phyloP scores from a whole-genome alignment of 306 rosid genomes.

The Styphnolobium japonicum region DNA sequence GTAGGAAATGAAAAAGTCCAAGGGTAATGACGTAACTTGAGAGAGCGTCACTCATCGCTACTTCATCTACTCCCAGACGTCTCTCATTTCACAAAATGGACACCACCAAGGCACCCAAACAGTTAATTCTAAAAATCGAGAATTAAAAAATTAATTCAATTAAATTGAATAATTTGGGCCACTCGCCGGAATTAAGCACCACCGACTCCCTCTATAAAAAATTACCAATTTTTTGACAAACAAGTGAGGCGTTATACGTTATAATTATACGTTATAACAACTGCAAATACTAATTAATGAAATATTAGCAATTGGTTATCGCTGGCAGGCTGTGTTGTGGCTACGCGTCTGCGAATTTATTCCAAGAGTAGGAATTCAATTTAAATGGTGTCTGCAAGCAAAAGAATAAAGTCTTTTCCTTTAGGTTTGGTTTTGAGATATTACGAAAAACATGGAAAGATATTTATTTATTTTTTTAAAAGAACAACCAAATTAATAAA shows the following conservation, averaged over 20 bases:
- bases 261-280: not conserved
- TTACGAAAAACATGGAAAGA: not conserved
- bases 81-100: too few species aligned
- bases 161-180: not conserved
- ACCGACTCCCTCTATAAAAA: constrained; percentile 14
- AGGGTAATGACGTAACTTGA: not conserved
- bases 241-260: not conserved
- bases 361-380: constrained; percentile 23
- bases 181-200: constrained; percentile 32
- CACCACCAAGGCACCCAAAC: too few species aligned
- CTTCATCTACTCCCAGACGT: too few species aligned
- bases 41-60: not conserved
- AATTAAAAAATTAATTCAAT: too few species aligned
- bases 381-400: constrained; percentile 9
- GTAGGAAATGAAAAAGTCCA: not conserved
- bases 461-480: not conserved
- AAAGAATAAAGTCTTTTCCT: not conserved
- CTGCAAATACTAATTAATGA: not conserved
- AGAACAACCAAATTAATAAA: not conserved
- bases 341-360: constrained; percentile 20
- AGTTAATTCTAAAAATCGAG: too few species aligned
- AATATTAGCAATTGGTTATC: not conserved
- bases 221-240: not conserved
- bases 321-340: not conserved
- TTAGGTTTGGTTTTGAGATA: not conserved